phyloP scores from a whole-genome alignment of 768 basidiomycete genomes.

The Tulasnella sp. region DNA sequence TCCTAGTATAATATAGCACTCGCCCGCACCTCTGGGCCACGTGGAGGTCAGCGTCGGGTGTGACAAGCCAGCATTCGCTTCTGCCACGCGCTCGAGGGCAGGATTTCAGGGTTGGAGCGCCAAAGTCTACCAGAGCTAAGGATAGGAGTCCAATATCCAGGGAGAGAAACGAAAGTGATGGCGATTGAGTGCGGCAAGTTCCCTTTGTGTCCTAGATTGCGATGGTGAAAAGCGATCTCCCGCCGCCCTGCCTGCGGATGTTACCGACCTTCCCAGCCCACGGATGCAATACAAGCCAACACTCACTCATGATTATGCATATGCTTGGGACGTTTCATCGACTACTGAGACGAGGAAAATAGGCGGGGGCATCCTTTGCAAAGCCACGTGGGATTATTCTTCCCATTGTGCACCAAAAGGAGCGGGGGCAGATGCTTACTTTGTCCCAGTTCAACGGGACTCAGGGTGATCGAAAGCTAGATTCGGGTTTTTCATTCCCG shows the following conservation, averaged over 20 bases:
- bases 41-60: not conserved
- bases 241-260: not conserved
- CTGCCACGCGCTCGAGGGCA: slow-evolving; percentile 11
- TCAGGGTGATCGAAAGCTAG: not conserved
- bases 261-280: not conserved
- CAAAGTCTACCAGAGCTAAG: not conserved
- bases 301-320: not conserved
- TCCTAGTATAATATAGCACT: not conserved
- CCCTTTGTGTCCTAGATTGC: slow-evolving; percentile 3
- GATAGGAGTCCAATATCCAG: not conserved
- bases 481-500: not conserved
- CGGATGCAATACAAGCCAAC: not conserved
- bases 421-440: not conserved
- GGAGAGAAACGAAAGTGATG: not conserved
- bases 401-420: slow-evolving; percentile 8
- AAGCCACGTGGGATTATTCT: not conserved
- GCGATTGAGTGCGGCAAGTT: not conserved
- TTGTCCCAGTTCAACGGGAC: not conserved
- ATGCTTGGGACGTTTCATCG: not conserved
- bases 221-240: not conserved
- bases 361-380: not conserved
- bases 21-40: not conserved
- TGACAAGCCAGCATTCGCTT: not conserved
- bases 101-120: not conserved
- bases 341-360: not conserved